Evolutionary conservation across 192 early-diverging fungal genomes (phyloP).

Genomic region (Rhizoclosmatium sp.): DNA sequence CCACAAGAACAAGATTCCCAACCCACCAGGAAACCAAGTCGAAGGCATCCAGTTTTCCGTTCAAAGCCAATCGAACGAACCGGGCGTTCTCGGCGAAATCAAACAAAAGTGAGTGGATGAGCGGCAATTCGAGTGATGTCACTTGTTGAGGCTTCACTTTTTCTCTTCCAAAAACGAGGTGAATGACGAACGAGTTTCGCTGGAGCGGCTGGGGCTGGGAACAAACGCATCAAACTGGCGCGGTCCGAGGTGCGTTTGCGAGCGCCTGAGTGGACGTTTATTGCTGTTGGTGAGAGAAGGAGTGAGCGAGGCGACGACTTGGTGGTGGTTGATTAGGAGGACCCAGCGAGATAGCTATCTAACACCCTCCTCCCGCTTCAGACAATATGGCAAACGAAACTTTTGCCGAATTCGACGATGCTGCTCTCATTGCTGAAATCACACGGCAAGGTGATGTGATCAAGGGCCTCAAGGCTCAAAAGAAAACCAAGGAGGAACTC

Average conservation of each 20-base stretch:
- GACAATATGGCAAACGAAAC: neutral
- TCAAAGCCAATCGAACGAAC: too few relatives aligned
- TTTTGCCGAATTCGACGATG: constrained; percentile 23
- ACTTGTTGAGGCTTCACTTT: neutral
- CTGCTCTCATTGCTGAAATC: constrained; percentile 44
- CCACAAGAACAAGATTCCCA: too few relatives aligned
- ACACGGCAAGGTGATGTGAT: constrained; percentile 55
- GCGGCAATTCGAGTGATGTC: neutral
- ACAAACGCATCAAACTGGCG: too few relatives aligned
- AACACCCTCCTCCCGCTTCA: neutral
- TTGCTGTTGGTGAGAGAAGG: neutral
- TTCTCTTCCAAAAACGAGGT: constrained; percentile 21
- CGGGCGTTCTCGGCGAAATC: too few relatives aligned
- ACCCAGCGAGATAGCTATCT: neutral
- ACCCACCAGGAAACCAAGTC: too few relatives aligned
- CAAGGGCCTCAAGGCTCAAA: constrained; percentile 53
- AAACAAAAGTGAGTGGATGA: too few relatives aligned
- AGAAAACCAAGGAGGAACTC: constrained; percentile 47
- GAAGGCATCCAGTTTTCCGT: too few relatives aligned
- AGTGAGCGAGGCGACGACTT: neutral
- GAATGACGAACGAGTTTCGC: neutral
- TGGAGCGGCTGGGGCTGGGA: constrained; percentile 22
- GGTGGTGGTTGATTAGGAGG: neutral
- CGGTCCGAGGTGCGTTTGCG: too few relatives aligned
- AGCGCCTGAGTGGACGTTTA: too few relatives aligned